Evolutionary conservation across 495 filamentous ascomycete species (phyloP), one percentile per base, ranked within the genome.

Genomic region (Niebla homalea): DNA sequence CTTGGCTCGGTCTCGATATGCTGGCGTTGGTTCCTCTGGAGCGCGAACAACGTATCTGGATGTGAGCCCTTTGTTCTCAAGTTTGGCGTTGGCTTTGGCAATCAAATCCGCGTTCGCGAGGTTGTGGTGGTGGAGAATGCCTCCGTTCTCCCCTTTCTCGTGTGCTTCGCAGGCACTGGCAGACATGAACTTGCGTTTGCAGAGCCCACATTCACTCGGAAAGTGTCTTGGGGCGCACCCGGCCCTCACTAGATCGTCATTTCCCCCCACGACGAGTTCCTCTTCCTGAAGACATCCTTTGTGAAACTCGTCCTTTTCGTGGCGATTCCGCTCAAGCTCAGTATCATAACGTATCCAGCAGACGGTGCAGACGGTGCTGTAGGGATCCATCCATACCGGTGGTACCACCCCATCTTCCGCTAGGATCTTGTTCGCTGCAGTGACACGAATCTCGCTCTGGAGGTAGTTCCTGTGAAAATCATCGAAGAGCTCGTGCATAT

Each of bases 1-100:
- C 51, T 77, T 80, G 1, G 89, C 89, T 41, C 88, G 82, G 50
- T 94, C 89, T 36, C 88, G 80, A 60, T 94, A 94, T 53, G 75
- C 71, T 26, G 60, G 60, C 20, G 63, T 60, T 26, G 62, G 53
- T 21, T 57, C 57, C 49, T 62, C 52, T 36, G 58, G 43, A 46
- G 63, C 43, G 22, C 55, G 50, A 43, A 49, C 18, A 22, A 41
- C 39, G 39, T 41, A 19, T 22, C 12, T 51, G 43, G 50, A 54
- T 32, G 52, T 59, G 39, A 61, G 63, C 32, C 67, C 63, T 19
- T 35, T 70, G 53, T 81, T 80, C 14, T 68, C 65, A 5, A 87
- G 68, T 48, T 83, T 80, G 8, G 45, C 45, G 18, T 48, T 48
- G n/a, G 45, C 45, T 36, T 48, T 29, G 3, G 23, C 32, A 36